phyloP scores from a whole-genome alignment of 2,329 filamentous ascomycete species.

The Ambrosiella xylebori region DNA sequence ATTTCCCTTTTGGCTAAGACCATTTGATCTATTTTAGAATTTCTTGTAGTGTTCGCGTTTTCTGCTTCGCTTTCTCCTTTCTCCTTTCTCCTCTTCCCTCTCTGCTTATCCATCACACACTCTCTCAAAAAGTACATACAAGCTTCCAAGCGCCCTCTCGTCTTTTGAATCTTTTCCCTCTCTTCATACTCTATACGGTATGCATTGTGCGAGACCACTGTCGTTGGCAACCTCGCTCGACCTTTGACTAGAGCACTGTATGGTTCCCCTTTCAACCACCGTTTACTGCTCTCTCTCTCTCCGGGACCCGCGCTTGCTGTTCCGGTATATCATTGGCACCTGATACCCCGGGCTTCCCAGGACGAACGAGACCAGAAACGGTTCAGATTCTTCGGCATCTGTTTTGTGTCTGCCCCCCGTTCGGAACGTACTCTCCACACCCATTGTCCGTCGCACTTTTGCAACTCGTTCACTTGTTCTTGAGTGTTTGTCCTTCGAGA shows the following conservation, averaged over 20 bases:
- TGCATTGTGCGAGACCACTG: conserved; percentile 3
- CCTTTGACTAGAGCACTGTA: conserved; percentile 1
- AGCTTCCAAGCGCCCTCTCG: background rate
- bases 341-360: background rate
- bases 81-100: background rate
- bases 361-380: background rate
- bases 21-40: background rate
- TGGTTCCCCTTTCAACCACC: background rate
- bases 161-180: background rate
- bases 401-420: background rate
- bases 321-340: conserved; percentile 3
- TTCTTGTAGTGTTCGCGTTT: background rate
- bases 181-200: conserved; percentile 1
- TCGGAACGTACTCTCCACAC: background rate
- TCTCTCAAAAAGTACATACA: background rate
- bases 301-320: conserved; percentile 1
- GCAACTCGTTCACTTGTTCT: background rate
- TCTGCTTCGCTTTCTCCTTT: background rate
- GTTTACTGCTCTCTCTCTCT: background rate
- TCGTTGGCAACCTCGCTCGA: conserved; percentile 1
- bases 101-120: background rate
- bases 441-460: background rate
- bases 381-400: background rate
- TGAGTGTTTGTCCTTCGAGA: background rate
- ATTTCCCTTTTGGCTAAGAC: background rate